Base-by-base conservation (phyloP, 1,284 basidiomycete species). In the Puccinia horiana region DNA sequence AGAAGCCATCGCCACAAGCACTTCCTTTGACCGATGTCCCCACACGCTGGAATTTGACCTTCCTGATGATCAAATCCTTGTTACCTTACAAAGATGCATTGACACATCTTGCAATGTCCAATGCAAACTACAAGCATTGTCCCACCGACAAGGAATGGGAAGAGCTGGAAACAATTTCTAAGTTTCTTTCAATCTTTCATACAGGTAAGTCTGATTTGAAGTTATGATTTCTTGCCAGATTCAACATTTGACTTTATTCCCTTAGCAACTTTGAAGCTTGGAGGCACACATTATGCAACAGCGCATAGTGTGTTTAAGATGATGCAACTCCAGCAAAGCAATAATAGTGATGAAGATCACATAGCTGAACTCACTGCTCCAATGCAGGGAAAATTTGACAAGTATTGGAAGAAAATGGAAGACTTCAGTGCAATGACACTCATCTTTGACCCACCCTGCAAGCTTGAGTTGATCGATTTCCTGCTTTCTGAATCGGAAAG, bases 401-500 rank as follows among this genome's bases (percentile, higher is more conserved):
- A n/a, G n/a, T n/a, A n/a, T n/a, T n/a, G n/a, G n/a, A n/a, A n/a
- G n/a, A n/a, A n/a, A n/a, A n/a, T n/a, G n/a, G n/a, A n/a, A n/a
- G 26, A 32, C 5, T 63, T 63, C 32, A 11, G 23, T 32, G 35
- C 61, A 11, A 63, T 63, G 23, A 63, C 29, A 8, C 16, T 32
- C 29, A 29, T 63, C 12, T 63, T 63, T 63, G 61, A 63, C 61
- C 61, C 61, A 63, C 26, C 8, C 61, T 63, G 14, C 61, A 63
- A 63, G 26, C 6, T 20, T 3, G 26, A 63, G 61, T 20, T 37
- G 6, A 5, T 63, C 11, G 20, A 3, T 14, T 63, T 63, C n/a
- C 35, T 32, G 23, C 61, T 26, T 63, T 5, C 26, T 11, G 20
- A 63, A n/a, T n/a, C n/a, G n/a, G n/a, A n/a, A n/a, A n/a, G n/a